phyloP scores from a whole-genome alignment of 2,329 filamentous ascomycete genomes.

The Cordyceps cicadae region DNA sequence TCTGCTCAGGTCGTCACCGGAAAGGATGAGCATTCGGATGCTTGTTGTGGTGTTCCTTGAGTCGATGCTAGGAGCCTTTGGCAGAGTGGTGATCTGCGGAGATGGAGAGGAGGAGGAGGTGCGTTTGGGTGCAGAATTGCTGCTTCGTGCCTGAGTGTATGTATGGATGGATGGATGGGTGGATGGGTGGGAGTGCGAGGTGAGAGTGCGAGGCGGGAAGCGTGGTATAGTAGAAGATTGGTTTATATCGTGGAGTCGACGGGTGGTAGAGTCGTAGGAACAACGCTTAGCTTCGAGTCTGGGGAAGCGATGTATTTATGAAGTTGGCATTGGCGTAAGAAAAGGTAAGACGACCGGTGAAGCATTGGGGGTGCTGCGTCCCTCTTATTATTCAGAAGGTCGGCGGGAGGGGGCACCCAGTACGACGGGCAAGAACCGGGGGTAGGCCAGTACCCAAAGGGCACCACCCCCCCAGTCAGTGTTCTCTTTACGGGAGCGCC shows the following conservation, averaged over 20 bases:
- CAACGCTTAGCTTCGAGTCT: conserved; percentile 13
- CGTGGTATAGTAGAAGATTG: not conserved
- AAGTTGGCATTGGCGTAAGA: conserved; percentile 16
- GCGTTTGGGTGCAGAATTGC: not conserved
- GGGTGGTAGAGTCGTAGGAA: conserved; percentile 10
- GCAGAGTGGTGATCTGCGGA: not conserved
- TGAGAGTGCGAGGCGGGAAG: not conserved
- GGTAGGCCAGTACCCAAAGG: conserved; percentile 8
- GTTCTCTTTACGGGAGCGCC: conserved; percentile 1
- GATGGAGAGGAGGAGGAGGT: not conserved
- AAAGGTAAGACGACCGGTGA: conserved; percentile 19
- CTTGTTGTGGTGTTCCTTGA: not conserved
- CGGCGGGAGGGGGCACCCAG: conserved; percentile 1
- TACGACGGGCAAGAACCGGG: conserved; percentile 9
- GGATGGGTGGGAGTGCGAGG: not conserved
- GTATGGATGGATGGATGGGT: too few relatives aligned
- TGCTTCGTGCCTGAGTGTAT: not conserved
- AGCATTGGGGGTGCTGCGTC: conserved; percentile 15
- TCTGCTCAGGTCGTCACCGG: conserved; percentile 13
- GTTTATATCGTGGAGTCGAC: not conserved
- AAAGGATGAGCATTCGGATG: not conserved
- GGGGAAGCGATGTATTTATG: conserved; percentile 20
- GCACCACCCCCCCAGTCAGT: not conserved
- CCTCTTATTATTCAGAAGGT: conserved; percentile 11
- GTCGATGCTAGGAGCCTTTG: not conserved